Conservation (phyloP, 768 basidiomycete species). For the Leccinum subtestaceum region DNA sequence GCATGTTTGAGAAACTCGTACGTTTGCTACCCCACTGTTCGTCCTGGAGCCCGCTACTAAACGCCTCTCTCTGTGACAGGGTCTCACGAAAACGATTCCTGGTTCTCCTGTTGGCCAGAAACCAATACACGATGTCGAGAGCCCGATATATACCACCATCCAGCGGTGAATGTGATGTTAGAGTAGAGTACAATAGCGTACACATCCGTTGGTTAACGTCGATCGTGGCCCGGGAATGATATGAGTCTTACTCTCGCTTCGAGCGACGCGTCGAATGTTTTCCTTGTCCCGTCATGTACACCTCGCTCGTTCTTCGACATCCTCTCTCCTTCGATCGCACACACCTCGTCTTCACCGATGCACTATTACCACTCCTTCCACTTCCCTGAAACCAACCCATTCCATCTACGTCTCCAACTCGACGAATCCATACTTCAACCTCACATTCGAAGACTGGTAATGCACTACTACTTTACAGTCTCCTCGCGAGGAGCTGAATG, state of each 20-base stretch:
- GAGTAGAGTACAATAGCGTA: constrained; percentile 16
- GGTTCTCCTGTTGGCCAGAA: constrained; percentile 78
- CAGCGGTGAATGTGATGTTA: constrained; percentile 62
- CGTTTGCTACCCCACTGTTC: constrained; percentile 32
- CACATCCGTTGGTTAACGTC: not conserved
- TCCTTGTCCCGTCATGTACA: constrained; percentile 26
- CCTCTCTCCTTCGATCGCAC: not conserved
- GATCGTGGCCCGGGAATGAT: no score
- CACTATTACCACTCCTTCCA: constrained; percentile 14
- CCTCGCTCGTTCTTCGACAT: constrained; percentile 1
- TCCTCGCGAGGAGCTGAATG: constrained; percentile 28
- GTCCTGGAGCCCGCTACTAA: not conserved
- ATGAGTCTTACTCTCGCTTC: no score
- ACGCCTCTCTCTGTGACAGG: constrained; percentile 46
- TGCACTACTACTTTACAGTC: constrained; percentile 16
- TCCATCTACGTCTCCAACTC: constrained; percentile 74
- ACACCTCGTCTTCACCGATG: not conserved
- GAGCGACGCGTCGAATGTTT: constrained; percentile 23
- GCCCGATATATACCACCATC: constrained; percentile 75
- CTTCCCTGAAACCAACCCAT: constrained; percentile 36
- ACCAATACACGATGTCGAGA: constrained; percentile 86
- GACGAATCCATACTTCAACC: constrained; percentile 83
- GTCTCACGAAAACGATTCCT: constrained; percentile 87
- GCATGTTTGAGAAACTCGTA: constrained; percentile 96
- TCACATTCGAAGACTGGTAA: constrained; percentile 88